Evolutionary conservation across 1,139 yeast species (phyloP), one percentile per base, ranked within the genome.

Genomic region (Pichia sp.): DNA sequence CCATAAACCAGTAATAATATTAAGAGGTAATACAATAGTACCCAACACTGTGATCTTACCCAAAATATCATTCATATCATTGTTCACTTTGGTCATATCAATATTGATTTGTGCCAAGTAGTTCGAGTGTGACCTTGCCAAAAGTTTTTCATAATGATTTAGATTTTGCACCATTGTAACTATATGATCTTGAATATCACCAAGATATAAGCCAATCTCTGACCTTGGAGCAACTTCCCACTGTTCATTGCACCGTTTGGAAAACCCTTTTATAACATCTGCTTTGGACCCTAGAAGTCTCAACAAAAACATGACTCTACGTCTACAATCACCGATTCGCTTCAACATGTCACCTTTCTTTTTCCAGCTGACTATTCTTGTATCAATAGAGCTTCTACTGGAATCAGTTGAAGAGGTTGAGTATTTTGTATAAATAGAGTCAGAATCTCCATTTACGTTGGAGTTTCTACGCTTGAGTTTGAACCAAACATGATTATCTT

Each of bases 31-130:
- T 8, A 91, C 95, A 46, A 91, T 84, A 0, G 97, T 88, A 71
- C 98, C 98, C 48, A 91, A 66, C 33, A 91, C 82, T 6, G 97
- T 86, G 43, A 91, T 85, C 58, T 89, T 85, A 4, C 96, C 95
- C 55, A 91, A 72, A 4, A 89, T 96, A 57, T 91, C 97, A 60
- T 91, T 91, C 73, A 94, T 89, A 53, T 89, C 96, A 56, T 91
- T 91, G 62, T 89, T 91, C n/a, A 88, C 96, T 59, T 82, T 80
- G 7, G 96, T 91, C 96, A 89, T 88, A 59, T 91, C 97, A 50
- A 93, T 89, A 60, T 89, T 91, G 57, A 91, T 84, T 58, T 91
- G 98, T 1, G 98, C 98, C 56, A 91, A 71, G 60, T 91, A 91
- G 60, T 91, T 91, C 17, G 96, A 84, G 62, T 91, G 98, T 37